Conservation (phyloP, 2,329 filamentous ascomycete genomes). For the Hymenoscyphus infarciens region DNA sequence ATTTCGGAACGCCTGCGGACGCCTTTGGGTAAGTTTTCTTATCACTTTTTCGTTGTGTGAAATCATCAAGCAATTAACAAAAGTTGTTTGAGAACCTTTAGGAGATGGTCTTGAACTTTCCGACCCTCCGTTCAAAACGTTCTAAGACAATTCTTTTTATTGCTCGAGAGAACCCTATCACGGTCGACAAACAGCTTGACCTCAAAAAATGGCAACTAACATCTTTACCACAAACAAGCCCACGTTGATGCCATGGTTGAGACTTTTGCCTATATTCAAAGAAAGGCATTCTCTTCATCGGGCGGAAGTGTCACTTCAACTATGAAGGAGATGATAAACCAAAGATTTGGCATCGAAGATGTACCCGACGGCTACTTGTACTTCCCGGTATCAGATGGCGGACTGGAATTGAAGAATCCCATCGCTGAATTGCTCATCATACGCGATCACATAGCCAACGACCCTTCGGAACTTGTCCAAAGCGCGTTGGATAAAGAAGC, state of each 20-base stretch:
- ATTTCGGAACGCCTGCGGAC: constrained; percentile 49
- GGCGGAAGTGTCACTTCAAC: constrained; percentile 38
- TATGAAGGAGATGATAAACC: neutral
- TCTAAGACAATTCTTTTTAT: too few species aligned
- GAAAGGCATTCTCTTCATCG: constrained; percentile 42
- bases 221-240: constrained; percentile 49
- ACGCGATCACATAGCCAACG: neutral
- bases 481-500: neutral
- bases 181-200: too few species aligned
- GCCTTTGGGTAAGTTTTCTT: neutral
- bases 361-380: neutral
- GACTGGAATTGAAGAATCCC: neutral
- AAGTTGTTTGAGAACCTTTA: too few species aligned
- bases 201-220: too few species aligned
- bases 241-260: constrained; percentile 54
- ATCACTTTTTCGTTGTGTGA: too few species aligned
- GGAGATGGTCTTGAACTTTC: too few species aligned
- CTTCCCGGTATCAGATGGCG: neutral
- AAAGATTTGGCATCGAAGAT: neutral
- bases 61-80: too few species aligned
- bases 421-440: neutral
- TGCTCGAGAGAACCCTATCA: too few species aligned
- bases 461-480: neutral
- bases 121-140: too few species aligned
- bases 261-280: constrained; percentile 50